Conservation (phyloP, 495 filamentous ascomycete genomes). For the Aspergillus ostianus region DNA sequence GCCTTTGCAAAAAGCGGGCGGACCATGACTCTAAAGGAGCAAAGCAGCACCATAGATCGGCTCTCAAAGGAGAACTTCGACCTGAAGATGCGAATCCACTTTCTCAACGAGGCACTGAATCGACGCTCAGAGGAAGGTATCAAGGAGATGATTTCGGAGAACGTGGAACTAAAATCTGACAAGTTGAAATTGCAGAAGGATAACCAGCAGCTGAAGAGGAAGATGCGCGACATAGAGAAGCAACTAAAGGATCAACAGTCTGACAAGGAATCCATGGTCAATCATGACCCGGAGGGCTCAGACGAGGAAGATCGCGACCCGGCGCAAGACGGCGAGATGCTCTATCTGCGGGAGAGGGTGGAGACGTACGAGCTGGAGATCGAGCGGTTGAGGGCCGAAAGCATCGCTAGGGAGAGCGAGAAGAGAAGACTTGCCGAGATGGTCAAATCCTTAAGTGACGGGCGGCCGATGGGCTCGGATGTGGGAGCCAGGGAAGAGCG, state of each 20-base stretch:
- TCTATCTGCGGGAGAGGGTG: constrained; percentile 77
- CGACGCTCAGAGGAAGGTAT: constrained; percentile 93
- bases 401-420: constrained; percentile 70
- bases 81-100: constrained; percentile 95
- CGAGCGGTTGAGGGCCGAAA: constrained; percentile 75
- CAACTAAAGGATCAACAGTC: constrained; percentile 65
- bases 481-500: constrained; percentile 81
- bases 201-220: constrained; percentile 73
- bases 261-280: constrained; percentile 57
- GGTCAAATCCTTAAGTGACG: constrained; percentile 68
- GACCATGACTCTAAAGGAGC: constrained; percentile 91
- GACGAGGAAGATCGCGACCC: constrained; percentile 55
- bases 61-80: constrained; percentile 94
- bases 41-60: constrained; percentile 93
- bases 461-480: constrained; percentile 59
- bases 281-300: constrained; percentile 58
- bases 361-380: constrained; percentile 81
- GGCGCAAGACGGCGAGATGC: constrained; percentile 73
- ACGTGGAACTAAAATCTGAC: constrained; percentile 89
- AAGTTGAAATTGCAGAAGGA: constrained; percentile 86
- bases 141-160: constrained; percentile 96
- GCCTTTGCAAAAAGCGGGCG: constrained; percentile 63
- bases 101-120: constrained; percentile 88
- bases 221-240: constrained; percentile 82
- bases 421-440: constrained; percentile 79